Base-by-base conservation (phyloP, 208 protist species). In the Leptomonas pyrrhocoris region DNA sequence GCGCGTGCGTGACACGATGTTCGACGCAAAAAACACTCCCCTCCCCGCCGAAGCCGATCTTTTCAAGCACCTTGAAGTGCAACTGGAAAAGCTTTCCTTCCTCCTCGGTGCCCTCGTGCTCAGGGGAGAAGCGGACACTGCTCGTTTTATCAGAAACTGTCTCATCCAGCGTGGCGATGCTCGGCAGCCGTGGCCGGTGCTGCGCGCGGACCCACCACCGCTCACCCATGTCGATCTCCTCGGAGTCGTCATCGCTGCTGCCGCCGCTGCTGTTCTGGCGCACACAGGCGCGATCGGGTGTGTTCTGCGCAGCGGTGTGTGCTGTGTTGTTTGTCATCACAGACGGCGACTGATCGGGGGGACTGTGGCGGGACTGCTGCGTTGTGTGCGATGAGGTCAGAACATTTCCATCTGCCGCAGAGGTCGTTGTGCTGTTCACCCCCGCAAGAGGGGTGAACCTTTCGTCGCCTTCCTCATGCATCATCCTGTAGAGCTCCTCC, bases 21-120 rank as follows among this genome's bases (percentile, higher is more conserved):
- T 94, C 85, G 18, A 95, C 90, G 60, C 80, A 84, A 57, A 94
- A 94, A 23, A 95, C 88, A 53, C 70, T 86, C 36, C 90, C 90
- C 48, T 90, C 88, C 0, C 70, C 90, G 28, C 90, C 90, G 48
- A 74, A 83, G 28, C 90, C 90, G 31, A 95, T 79, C 72, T 90
- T 92, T 61, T 84, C 66, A 0, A 89, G 62, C 9, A 92, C 76
- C 61, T 80, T 79, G 74, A 95, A 93, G 56, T 94, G 85, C 61
- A 83, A 65, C 68, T 94, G 80, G 69, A 95, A 92, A 16, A 95
- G 69, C 19, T 83, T 73, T 13, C 72, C 73, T 23, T 89, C 71
- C n/a, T 69, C 63, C n/a, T 63, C 65, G 19, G 65, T 38, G 31
- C 9, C 49, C n/a, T 38, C 49, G 38, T 60, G 49, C 6, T 42